Conservation (phyloP, 2,329 filamentous ascomycete genomes). For the Pseudocercospora fijiensis region DNA sequence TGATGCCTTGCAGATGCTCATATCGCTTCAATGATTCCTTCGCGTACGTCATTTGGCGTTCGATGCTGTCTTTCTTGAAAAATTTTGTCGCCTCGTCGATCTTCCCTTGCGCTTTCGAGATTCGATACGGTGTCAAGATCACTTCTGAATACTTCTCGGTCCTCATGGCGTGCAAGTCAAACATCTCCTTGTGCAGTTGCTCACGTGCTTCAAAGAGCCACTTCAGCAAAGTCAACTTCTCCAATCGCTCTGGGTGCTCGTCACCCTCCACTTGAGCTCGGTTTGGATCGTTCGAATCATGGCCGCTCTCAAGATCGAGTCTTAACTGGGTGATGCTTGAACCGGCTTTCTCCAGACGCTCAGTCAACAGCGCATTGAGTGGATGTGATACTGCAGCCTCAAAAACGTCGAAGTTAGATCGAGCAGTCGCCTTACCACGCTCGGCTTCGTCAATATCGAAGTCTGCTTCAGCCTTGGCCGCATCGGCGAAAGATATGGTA, state of each 20-base stretch:
- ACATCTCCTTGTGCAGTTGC: slow-evolving; percentile 77
- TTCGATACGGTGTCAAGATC: slow-evolving; percentile 76
- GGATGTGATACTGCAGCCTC: slow-evolving; percentile 81
- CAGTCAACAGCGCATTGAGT: slow-evolving; percentile 74
- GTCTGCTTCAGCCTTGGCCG: slow-evolving; percentile 72
- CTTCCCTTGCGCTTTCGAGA: slow-evolving; percentile 72
- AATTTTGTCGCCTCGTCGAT: slow-evolving; percentile 75
- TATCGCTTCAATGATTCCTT: slow-evolving; percentile 70
- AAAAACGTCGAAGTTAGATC: slow-evolving; percentile 80
- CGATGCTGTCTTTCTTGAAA: slow-evolving; percentile 72
- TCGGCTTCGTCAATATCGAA: slow-evolving; percentile 69
- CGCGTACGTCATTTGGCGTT: slow-evolving; percentile 69
- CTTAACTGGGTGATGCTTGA: slow-evolving; percentile 75
- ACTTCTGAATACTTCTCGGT: slow-evolving; percentile 80
- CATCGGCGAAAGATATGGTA: slow-evolving; percentile 77
- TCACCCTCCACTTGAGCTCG: slow-evolving; percentile 92
- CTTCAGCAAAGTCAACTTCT: slow-evolving; percentile 91
- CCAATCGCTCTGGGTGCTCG: slow-evolving; percentile 87
- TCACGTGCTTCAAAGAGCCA: slow-evolving; percentile 98
- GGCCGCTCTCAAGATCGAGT: slow-evolving; percentile 69
- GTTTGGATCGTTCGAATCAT: slow-evolving; percentile 68
- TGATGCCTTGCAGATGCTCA: slow-evolving; percentile 71
- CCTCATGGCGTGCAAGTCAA: slow-evolving; percentile 78
- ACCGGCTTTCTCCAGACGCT: slow-evolving; percentile 71
- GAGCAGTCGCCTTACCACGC: slow-evolving; percentile 68